phyloP scores from a whole-genome alignment of 768 basidiomycete species.

The Wakefieldia striispora region DNA sequence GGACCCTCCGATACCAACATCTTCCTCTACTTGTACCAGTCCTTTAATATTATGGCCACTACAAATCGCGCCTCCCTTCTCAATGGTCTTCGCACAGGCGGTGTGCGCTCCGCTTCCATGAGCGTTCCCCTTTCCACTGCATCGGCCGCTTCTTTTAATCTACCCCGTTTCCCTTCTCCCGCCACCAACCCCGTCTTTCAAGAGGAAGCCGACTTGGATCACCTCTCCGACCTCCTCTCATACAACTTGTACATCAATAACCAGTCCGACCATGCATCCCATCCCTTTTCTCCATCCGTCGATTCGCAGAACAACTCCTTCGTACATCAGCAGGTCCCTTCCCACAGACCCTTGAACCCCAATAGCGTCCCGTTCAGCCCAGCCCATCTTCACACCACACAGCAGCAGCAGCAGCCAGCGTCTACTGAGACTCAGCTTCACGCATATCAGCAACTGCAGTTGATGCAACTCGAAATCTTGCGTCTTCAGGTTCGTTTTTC shows the following conservation, averaged over 20 bases:
- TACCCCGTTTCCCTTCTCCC: conserved; percentile 50
- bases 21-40: conserved; percentile 19
- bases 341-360: conserved; percentile 51
- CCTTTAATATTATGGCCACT: conserved; percentile 41
- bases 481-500: conserved; percentile 64
- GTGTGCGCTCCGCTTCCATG: conserved; percentile 73
- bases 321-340: conserved; percentile 56
- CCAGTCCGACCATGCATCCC: conserved; percentile 31
- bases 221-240: conserved; percentile 54
- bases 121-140: conserved; percentile 66
- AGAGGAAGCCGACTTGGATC: conserved; percentile 58
- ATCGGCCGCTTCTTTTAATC: conserved; percentile 58
- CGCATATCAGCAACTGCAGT: conserved; percentile 70
- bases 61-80: conserved; percentile 79
- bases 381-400: conserved; percentile 37
- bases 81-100: conserved; percentile 85
- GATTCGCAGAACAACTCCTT: conserved; percentile 69
- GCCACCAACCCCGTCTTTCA: conserved; percentile 44
- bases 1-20: background rate
- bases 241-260: conserved; percentile 51
- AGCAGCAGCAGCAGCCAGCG: conserved; percentile 40
- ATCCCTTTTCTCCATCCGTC: conserved; percentile 69
- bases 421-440: conserved; percentile 51
- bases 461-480: conserved; percentile 82
- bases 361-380: conserved; percentile 49